Evolutionary conservation across 2,329 filamentous ascomycete genomes (phyloP), one percentile per base, ranked within the genome.

Genomic region (Aspergillus proliferans): DNA sequence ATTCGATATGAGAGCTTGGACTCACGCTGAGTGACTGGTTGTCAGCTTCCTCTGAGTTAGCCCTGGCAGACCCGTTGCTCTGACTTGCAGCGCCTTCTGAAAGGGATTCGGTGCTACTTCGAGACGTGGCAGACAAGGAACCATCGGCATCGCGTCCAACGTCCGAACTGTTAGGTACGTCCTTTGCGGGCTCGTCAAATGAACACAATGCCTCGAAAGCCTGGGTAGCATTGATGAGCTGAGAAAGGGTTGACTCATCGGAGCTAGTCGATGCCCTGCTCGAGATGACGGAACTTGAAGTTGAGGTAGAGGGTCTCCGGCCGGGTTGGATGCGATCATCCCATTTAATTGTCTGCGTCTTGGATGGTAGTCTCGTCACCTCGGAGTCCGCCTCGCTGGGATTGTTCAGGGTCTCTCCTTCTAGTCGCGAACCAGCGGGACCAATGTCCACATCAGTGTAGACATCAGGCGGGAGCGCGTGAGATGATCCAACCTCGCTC

Each of bases 401-500:
- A 24, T 36, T 33, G 19, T 46, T 18, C 18, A 39, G 33, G 4
- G 44, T 36, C 12, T 39, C 19, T 39, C 34, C 44, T 12, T 33
- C 43, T 10, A 34, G n/a, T 14, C 15, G 14, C n/a, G 24, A 39
- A 15, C 19, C 33, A 9, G 18, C 19, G 14, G 33, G 21, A n/a
- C 33, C 12, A 12, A 39, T 47, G 22, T 24, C 42, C 21, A 22
- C 36, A 22, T 42, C 49, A 22, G 24, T 41, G 40, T 9, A 43
- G 18, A 15, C 33, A 39, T 19, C 34, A 18, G 22, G 30, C 12
- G 50, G 43, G 4, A 44, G 46, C 10, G 50, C 33, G 24, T 51
- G 40, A 8, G 49, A 46, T 7, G 51, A 42, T 10, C 47, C 40
- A 8, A 49, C 19, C 21, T 47, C 46, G 6, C 39, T 39, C 14